phyloP scores from a whole-genome alignment of 495 filamentous ascomycete species.

The Aspergillus biplanus region DNA sequence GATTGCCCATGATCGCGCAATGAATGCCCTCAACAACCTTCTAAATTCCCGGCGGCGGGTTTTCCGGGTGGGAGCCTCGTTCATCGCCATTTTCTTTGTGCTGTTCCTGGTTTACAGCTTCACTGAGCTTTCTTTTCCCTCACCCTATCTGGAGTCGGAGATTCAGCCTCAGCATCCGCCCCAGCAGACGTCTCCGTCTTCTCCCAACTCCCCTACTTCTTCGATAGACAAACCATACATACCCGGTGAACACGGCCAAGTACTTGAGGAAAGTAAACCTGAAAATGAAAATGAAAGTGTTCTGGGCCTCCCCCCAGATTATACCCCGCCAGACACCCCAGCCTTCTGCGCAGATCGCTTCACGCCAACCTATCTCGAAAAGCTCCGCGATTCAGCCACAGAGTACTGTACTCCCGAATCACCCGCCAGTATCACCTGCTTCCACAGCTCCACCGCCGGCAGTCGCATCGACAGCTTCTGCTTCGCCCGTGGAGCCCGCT shows the following conservation, averaged over 20 bases:
- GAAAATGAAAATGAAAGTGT: neutral
- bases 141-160: no score
- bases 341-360: neutral
- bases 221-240: no score
- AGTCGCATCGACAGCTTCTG: constrained; percentile 29
- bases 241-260: neutral
- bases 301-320: neutral
- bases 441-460: constrained; percentile 24
- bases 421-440: constrained; percentile 27
- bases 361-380: neutral
- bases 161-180: neutral
- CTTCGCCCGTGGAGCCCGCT: constrained; percentile 22
- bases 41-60: neutral
- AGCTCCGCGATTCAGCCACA: constrained; percentile 2
- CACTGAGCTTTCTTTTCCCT: neutral
- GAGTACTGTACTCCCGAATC: constrained; percentile 2
- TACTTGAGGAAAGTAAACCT: neutral
- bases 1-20: neutral
- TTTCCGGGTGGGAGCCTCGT: neutral
- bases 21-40: neutral
- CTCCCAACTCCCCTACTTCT: neutral
- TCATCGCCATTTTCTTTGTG: neutral
- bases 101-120: neutral
- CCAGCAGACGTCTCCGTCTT: neutral
- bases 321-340: neutral